phyloP scores from a whole-genome alignment of 2,329 filamentous ascomycete species.

The Ophiostoma australiae region DNA sequence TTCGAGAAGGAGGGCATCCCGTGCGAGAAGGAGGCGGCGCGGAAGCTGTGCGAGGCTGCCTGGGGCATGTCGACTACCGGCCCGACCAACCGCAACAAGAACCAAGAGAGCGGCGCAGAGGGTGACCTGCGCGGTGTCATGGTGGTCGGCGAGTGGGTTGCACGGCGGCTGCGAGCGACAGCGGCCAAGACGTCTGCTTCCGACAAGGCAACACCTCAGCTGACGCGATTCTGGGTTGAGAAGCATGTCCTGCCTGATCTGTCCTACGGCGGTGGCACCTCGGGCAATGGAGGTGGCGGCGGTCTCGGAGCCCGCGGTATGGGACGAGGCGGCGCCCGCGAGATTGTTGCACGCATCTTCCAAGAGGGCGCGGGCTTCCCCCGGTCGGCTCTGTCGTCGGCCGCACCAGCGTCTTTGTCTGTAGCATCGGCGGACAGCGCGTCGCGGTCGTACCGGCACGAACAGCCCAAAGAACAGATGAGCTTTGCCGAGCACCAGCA shows the following conservation, averaged over 20 bases:
- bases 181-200: constrained; percentile 33
- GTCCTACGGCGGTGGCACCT: constrained; percentile 53
- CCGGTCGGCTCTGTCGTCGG: constrained; percentile 21
- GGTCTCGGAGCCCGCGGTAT: constrained; percentile 67
- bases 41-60: constrained; percentile 75
- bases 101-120: constrained; percentile 62
- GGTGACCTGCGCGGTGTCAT: constrained; percentile 76
- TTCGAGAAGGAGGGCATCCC: constrained; percentile 86
- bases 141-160: constrained; percentile 85
- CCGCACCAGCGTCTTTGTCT: constrained; percentile 32
- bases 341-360: constrained; percentile 74
- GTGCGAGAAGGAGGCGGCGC: constrained; percentile 82
- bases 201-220: constrained; percentile 38
- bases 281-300: constrained; percentile 36
- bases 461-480: constrained; percentile 56
- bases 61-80: constrained; percentile 74
- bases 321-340: constrained; percentile 65
- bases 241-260: constrained; percentile 64
- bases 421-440: constrained; percentile 20
- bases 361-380: constrained; percentile 74
- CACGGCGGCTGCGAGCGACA: constrained; percentile 58
- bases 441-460: constrained; percentile 46
- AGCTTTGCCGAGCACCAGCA: constrained; percentile 70
- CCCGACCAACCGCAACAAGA: constrained; percentile 53
- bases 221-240: constrained; percentile 75